phyloP scores from a whole-genome alignment of 2,329 filamentous ascomycete genomes.

The Trichoderma afroharzianum region DNA sequence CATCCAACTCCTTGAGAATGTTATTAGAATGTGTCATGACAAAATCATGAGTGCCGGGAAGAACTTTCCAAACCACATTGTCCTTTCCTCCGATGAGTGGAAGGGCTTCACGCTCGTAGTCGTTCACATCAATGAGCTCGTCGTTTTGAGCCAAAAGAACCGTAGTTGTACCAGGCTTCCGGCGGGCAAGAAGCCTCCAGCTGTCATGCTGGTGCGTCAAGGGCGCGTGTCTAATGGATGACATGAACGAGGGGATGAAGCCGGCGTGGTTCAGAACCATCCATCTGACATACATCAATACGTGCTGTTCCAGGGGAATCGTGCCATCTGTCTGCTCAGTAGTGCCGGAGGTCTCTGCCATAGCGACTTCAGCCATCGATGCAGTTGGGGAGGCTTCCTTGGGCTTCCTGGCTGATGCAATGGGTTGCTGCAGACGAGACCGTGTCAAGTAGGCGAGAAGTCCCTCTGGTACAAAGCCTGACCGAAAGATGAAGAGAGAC shows the following conservation, averaged over 20 bases:
- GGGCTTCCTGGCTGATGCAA: slow-evolving; percentile 38
- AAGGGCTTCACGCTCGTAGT: slow-evolving; percentile 48
- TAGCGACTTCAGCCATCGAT: slow-evolving; percentile 37
- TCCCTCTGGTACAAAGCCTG: slow-evolving; percentile 51
- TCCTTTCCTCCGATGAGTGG: slow-evolving; percentile 49
- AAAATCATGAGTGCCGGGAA: slow-evolving; percentile 59
- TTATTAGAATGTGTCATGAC: slow-evolving; percentile 52
- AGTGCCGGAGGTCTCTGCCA: slow-evolving; percentile 39
- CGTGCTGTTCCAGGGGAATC: slow-evolving; percentile 43
- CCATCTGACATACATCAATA: slow-evolving; percentile 54
- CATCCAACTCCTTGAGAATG: slow-evolving; percentile 45
- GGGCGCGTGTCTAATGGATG: slow-evolving; percentile 52
- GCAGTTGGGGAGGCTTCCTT: slow-evolving; percentile 19
- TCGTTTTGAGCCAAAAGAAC: slow-evolving; percentile 51
- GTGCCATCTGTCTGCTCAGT: slow-evolving; percentile 23
- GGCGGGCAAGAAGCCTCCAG: slow-evolving; percentile 45
- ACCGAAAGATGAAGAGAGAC: slow-evolving; percentile 51
- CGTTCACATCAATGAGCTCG: slow-evolving; percentile 49
- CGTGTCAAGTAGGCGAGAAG: slow-evolving; percentile 48
- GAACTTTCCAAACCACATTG: slow-evolving; percentile 47
- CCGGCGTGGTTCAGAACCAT: slow-evolving; percentile 54
- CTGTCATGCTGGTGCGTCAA: slow-evolving; percentile 49
- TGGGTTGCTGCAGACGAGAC: slow-evolving; percentile 47
- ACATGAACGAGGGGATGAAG: slow-evolving; percentile 59
- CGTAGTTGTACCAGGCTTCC: slow-evolving; percentile 43